Evolutionary conservation across 768 basidiomycete species (phyloP).

Genomic region (Macrolepiota albuminosa): DNA sequence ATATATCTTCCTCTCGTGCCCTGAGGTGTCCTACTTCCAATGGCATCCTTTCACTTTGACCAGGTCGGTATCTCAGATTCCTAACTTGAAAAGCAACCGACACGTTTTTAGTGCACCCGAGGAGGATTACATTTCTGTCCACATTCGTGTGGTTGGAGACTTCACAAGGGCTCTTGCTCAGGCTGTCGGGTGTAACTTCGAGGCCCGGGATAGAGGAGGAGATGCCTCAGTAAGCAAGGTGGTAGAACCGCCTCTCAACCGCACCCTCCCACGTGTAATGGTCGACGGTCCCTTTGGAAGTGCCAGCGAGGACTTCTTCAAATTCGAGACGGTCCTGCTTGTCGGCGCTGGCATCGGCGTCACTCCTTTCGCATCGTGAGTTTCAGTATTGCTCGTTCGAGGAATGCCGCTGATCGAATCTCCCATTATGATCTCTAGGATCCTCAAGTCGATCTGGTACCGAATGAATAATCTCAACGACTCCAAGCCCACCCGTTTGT

Average conservation of each 20-base stretch:
- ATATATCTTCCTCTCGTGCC: conserved; percentile 90
- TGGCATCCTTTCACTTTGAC: conserved; percentile 98
- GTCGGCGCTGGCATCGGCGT: conserved; percentile 96
- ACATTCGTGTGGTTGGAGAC: conserved; percentile 90
- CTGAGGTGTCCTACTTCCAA: conserved; percentile 91
- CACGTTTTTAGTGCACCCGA: conserved; percentile 68
- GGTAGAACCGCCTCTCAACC: conserved; percentile 61
- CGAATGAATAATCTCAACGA: conserved; percentile 85
- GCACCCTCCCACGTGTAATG: conserved; percentile 87
- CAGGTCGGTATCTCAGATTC: conserved; percentile 37
- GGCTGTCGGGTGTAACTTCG: conserved; percentile 81
- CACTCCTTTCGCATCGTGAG: conserved; percentile 93
- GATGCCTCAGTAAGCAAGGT: conserved; percentile 54
- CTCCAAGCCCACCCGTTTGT: conserved; percentile 73
- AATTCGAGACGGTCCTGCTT: conserved; percentile 83
- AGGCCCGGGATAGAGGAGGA: conserved; percentile 49
- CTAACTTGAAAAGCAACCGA: neutral
- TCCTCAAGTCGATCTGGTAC: conserved; percentile 92
- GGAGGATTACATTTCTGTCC: conserved; percentile 92
- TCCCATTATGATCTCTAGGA: conserved; percentile 35
- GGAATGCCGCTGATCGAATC: neutral
- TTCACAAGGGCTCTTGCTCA: conserved; percentile 82
- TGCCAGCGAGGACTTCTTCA: conserved; percentile 88
- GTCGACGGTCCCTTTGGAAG: conserved; percentile 94
- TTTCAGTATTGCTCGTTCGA: conserved; percentile 2